Base-by-base conservation (phyloP, 306 rosid genomes). In the Gastrolobium villosum region DNA sequence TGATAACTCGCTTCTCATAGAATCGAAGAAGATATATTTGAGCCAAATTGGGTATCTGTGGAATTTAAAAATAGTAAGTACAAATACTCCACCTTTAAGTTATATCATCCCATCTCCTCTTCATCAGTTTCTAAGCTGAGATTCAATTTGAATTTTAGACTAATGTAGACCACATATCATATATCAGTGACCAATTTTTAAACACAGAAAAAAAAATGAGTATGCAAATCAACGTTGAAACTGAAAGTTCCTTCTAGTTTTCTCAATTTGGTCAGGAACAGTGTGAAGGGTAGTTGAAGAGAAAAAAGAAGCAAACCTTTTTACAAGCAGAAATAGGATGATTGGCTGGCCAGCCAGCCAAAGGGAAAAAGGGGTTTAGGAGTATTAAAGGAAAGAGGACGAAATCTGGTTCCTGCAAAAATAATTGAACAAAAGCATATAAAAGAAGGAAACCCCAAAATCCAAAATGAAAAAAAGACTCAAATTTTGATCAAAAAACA, bases 311-410 rank as follows among this genome's bases (percentile, higher is more conserved):
- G 67, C 83, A 41, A 52, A 95, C 99, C 96, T 81, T 88, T 86
- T 91, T 95, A 69, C 99, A 93, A 85, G 99, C 98, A 65, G 93
- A 90, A 55, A 95, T 95, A 32, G 96, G 98, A 72, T 95, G 99
- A 53, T 91, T 15, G 99, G 92, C 72, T 91, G 98, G 34, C 98
- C 98, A 79, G 98, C 99, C 82, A 95, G 60, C 1, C 26, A 20
- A 20, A 20, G 73, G 98, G 98, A 88, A 95, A 93, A n/a, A 95
- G 97, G 57, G 99, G 98, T 69, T 95, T 91, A 39, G 99, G 98
- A 76, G 89, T 89, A 61, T 93, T 93, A 90, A 95, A 95, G 11
- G 99, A 95, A 74, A 95, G 98, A 61, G 98, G 99, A n/a, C 98
- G 88, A 81, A 95, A 95, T 87, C 99, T 89, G 68, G 99, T 95